Base-by-base conservation (phyloP, 495 filamentous ascomycete species). In the Penicillium maclennaniae region DNA sequence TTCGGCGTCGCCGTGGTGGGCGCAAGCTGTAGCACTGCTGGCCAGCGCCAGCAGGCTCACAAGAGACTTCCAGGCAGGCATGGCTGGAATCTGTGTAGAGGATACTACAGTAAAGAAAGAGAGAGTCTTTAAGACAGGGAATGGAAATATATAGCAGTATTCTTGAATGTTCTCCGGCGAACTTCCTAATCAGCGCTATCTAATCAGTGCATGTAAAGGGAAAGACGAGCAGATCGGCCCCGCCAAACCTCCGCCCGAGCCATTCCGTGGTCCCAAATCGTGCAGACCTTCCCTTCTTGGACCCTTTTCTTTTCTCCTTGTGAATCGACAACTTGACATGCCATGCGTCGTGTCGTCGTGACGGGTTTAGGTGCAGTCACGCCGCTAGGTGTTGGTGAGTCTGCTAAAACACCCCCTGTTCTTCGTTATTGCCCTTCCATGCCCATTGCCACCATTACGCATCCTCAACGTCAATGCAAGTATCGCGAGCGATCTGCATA, bases 321-420 rank as follows among this genome's bases (percentile, higher is more conserved):
- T 34, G 3, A 14, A 34, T 34, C 31, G 10, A 10, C 10, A 14
- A 43, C 41, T 51, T 43, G 23, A 67, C 43, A 79, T 80, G 77
- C 68, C 60, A 93, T 96, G 92, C 87, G 92, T 71, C 85, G 89
- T 59, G 93, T 97, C 60, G 93, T 97, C 61, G 86, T 97, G 60
- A 97, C 93, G 42, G 93, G 93, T 65, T 78, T 98, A 46, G 93
- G 93, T 39, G 89, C 90, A 60, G 83, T 98, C 47, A 95, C 93
- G 47, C 93, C 93, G 43, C 78, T 98, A 19, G 92, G 88, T 48
- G 82, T 96, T 37, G 92, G 85, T 87, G 55, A 62, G 74, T 67
- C 19, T n/a, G 14, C n/a, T 50, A 42, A 23, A 42, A 23, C 23
- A 2, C 4, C 15, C 37, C 21, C 21, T 16, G 9, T 20, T 47